Base-by-base conservation (phyloP, 306 rosid species). In the Pyrus pyrifolia region DNA sequence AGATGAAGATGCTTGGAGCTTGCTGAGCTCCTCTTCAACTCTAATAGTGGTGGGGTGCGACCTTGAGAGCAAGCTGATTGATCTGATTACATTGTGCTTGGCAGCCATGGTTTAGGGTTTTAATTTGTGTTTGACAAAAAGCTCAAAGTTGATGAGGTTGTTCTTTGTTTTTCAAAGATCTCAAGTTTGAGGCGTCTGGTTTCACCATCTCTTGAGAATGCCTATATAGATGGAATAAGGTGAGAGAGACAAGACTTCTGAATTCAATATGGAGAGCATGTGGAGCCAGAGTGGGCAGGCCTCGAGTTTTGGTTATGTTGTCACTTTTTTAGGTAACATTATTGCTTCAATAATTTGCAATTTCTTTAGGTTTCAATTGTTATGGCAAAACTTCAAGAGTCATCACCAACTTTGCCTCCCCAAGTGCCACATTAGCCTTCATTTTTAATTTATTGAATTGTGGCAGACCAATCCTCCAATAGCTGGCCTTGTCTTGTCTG, bases 21-120 rank as follows among this genome's bases (percentile, higher is more conserved):
- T 85, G 80, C 10, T 75, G 9, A 91, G 82, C 72, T 87, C 83
- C 29, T 91, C 84, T 60, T 91, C 91, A 10, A 86, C 77, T 45
- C 84, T 85, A 42, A 42, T 42, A 42, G 45, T 42, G 45, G 12
- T 42, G 12, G 45, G 45, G 45, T 42, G 45, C 1, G 45, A 42
- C 45, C 12, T 42, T 2, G 45, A 42, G 45, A 12, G 45, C 45
- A 42, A 42, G 45, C 45, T 42, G 45, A 42, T 42, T 9, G 45
- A 42, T 42, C 45, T 42, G 12, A 42, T 42, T 9, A 42, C 45
- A 42, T 42, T 42, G 45, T 42, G 10, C 45, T 42, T 42, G 45
- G 45, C 45, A 42, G 45, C 45, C 53, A 42, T 42, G 58, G 58
- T 15, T 52, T 52, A 52, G 58, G 58, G 58, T 42, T 52, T 52